Evolutionary conservation across 805 yeast genomes (phyloP).

Genomic region (Wickerhamomyces xylosicus): DNA sequence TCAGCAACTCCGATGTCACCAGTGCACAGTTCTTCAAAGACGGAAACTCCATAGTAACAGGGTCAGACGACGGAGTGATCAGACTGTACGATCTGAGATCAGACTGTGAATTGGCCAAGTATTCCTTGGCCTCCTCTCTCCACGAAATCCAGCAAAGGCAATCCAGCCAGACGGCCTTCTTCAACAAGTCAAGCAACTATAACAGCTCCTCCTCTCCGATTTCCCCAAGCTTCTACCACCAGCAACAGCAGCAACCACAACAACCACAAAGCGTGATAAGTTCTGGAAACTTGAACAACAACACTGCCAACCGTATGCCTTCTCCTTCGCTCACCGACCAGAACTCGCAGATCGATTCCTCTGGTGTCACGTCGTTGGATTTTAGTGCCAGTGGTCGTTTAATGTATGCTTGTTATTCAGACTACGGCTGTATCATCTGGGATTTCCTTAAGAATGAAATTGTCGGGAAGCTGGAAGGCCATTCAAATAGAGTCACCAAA

Average conservation of each 20-base stretch:
- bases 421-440: constrained; percentile 68
- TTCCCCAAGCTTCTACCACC: constrained; percentile 1
- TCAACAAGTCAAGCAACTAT: constrained; percentile 7
- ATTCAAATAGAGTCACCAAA: constrained; percentile 48
- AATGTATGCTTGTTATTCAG: constrained; percentile 67
- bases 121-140: constrained; percentile 21
- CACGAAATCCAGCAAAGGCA: constrained; percentile 2
- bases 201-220: constrained; percentile 3
- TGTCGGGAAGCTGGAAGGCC: constrained; percentile 60
- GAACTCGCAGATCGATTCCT: constrained; percentile 32
- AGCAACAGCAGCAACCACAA: constrained; percentile 13
- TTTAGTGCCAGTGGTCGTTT: constrained; percentile 68
- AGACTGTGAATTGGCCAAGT: constrained; percentile 55
- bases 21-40: constrained; percentile 55
- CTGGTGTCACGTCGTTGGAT: constrained; percentile 67
- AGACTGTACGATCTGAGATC: constrained; percentile 68
- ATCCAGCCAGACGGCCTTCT: constrained; percentile 6
- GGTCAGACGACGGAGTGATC: constrained; percentile 70
- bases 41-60: constrained; percentile 60
- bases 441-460: constrained; percentile 58
- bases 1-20: constrained; percentile 57
- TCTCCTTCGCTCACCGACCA: constrained; percentile 18
- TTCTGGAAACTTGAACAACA: neutral
- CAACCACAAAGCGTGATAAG: neutral
- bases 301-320: constrained; percentile 7